Base-by-base conservation (phyloP, 2,329 filamentous ascomycete species). In the Bipolaris oryzae region DNA sequence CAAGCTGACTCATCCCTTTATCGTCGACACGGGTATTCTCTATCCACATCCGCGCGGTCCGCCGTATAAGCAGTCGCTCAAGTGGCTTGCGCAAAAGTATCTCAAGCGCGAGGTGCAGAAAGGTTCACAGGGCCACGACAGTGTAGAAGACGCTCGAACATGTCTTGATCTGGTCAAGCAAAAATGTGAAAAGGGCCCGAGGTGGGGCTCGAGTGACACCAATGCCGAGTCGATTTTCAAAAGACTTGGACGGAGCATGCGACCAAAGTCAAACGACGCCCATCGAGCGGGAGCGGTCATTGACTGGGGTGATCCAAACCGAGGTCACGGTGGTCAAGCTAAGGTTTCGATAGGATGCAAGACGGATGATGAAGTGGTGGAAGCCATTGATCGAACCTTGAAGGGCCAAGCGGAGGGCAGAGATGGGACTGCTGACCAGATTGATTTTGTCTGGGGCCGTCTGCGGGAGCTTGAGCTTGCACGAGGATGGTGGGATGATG, bases 81-180 rank as follows among this genome's bases (percentile, higher is more conserved):
- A 96, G 77, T 98, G 87, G 82, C 85, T 99, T 2, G 84, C 90
- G 0, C 88, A 94, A 64, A 95, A 94, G 72, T 96, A 94, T 68
- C 84, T 98, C 16, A 85, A 84, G 49, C 89, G 91, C 54, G 90
- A 96, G 74, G 96, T 99, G 50, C 95, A 99, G 73, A 92, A 90
- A 68, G 89, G 89, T 48, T 81, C 81, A 15, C 81, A 82, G 15
- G 95, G 95, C 15, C 95, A 99, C 74, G 89, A 98, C 81, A 95
- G 91, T 56, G 84, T 96, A 61, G 95, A 99, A 76, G 95, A 99
- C 74, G 92, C 95, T 13, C 88, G 85, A 63, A 92, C 95, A 2
- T 96, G 92, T 62, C 87, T 99, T 13, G 93, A 98, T 69, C 87
- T 99, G 1, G 87, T 98, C 45, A 96, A 95, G 76, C 89, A 94